Conservation (phyloP, 306 rosid species). For the Trifolium fragiferum region DNA sequence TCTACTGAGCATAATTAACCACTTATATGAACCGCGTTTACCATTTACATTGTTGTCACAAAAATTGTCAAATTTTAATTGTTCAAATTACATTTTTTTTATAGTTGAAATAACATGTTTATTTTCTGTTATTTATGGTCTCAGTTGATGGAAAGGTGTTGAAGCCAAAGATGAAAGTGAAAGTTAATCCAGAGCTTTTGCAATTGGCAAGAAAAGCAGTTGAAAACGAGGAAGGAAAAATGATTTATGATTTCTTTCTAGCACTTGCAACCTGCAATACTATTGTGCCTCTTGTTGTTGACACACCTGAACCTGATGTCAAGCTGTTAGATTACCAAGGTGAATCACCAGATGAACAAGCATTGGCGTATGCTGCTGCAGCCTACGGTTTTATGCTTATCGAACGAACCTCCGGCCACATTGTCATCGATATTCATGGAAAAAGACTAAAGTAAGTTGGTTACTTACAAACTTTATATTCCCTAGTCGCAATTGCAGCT, state of each 20-base stretch:
- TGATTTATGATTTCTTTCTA: slow-evolving; percentile 77
- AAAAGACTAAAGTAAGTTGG: slow-evolving; percentile 65
- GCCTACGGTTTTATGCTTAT: slow-evolving; percentile 90
- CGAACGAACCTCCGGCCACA: slow-evolving; percentile 91
- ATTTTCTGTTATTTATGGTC: slow-evolving; percentile 20
- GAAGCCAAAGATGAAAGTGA: slow-evolving; percentile 84
- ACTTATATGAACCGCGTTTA: neutral
- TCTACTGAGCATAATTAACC: neutral
- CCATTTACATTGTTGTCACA: neutral
- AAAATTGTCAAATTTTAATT: neutral
- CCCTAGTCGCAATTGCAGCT: neutral
- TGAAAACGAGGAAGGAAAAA: slow-evolving; percentile 53
- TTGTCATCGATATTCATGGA: slow-evolving; percentile 83
- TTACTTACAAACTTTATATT: slow-evolving; percentile 9
- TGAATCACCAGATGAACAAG: slow-evolving; percentile 99
- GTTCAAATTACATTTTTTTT: neutral
- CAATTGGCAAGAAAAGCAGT: slow-evolving; percentile 54
- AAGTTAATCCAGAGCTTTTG: slow-evolving; percentile 68
- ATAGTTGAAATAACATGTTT: slow-evolving; percentile 15
- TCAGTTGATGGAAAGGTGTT: slow-evolving; percentile 73
- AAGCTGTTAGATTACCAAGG: slow-evolving; percentile 94
- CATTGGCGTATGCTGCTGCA: slow-evolving; percentile 89
- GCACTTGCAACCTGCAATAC: slow-evolving; percentile 96
- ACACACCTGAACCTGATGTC: slow-evolving; percentile 68
- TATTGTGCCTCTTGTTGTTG: slow-evolving; percentile 86